Evolutionary conservation across 805 yeast species (phyloP), one percentile per base, ranked within the genome.

Genomic region (Yamadazyma scolyti): DNA sequence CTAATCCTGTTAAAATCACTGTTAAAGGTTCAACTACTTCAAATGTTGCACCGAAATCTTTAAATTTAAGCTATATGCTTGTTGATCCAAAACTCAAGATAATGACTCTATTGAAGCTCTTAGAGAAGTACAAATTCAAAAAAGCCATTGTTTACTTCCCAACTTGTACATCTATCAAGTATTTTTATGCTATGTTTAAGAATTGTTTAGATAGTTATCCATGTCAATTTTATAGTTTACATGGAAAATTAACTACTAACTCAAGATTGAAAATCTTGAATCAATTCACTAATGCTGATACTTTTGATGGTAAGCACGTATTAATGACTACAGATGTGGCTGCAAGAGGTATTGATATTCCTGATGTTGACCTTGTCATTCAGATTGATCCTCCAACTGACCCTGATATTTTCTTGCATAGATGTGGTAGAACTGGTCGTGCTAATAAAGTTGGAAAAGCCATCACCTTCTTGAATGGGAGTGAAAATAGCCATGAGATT

Each of bases 241-340:
- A 93, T 57, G 99, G 99, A 2, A 93, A 90, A 52, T 66, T 93
- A 19, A 77, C 77, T n/a, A 80, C 95, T 0, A 76, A 74, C 27
- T 75, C 95, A 10, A 71, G 99, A 43, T 58, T 82, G 31, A 83
- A 76, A 50, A 84, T 96, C 0, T 60, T 90, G 25, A 66, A 68
- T 8, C 61, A 56, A 20, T 93, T 90, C 50, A 52, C 78, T 0
- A 68, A 69, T 1, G 66, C 71, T 4, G 71, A 63, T 27, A 39
- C 53, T 1, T 27, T 31, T 23, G 48, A 52, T 6, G 56, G 58
- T 3, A 79, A 77, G 41, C 66, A 79, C 7, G 75, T 90, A 0
- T 58, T 93, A 15, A 63, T 93, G 58, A 88, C 98, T 2, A 93
- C 98, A 0, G 98, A 93, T 66, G 96, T 93, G n/a, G 97, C 98